Percentiles rank a stretch among this genome's conserved stretches.
Evolutionary conservation across 352 stramenopile genomes (phyloP).

Genomic region (Globisporangium takayamanum): DNA sequence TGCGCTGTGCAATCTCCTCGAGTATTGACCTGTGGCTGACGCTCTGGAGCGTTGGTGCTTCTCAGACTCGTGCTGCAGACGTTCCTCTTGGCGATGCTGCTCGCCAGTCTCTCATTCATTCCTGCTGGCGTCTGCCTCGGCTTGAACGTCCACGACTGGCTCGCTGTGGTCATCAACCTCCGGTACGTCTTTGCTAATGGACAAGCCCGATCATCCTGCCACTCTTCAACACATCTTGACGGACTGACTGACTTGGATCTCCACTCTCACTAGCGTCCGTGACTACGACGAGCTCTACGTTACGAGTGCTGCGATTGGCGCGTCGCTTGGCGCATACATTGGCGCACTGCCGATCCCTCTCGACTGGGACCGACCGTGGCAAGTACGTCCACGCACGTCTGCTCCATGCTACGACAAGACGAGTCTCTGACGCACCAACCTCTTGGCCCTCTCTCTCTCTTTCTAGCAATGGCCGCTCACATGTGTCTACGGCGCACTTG

Average conservation of each 20-base stretch:
- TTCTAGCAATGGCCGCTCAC: conserved; percentile 81
- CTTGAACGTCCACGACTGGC: conserved; percentile 26
- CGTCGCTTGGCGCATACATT: conserved; percentile 58
- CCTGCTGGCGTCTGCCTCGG: conserved; percentile 40
- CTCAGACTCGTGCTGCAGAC: conserved; percentile 58
- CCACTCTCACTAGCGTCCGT: conserved; percentile 21
- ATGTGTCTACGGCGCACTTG: conserved; percentile 67
- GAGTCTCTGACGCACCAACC: background rate
- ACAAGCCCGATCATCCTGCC: background rate
- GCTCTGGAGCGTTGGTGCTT: conserved; percentile 1
- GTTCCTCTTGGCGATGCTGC: conserved; percentile 46
- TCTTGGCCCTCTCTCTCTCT: background rate
- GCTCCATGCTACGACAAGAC: background rate
- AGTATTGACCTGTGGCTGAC: background rate
- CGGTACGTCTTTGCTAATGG: conserved; percentile 20
- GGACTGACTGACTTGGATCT: background rate
- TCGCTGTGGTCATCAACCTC: conserved; percentile 49
- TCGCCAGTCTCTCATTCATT: conserved; percentile 41
- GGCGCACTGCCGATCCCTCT: conserved; percentile 76
- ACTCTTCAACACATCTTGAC: background rate
- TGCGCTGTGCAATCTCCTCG: background rate
- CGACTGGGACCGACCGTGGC: conserved; percentile 86
- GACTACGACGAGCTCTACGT: conserved; percentile 39
- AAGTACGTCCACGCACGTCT: conserved; percentile 36
- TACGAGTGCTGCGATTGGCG: conserved; percentile 45